Percentiles rank a stretch among this genome's conserved stretches.
Evolutionary conservation across 1,284 basidiomycete genomes (phyloP).

Genomic region (Xerocomus amazonicus): DNA sequence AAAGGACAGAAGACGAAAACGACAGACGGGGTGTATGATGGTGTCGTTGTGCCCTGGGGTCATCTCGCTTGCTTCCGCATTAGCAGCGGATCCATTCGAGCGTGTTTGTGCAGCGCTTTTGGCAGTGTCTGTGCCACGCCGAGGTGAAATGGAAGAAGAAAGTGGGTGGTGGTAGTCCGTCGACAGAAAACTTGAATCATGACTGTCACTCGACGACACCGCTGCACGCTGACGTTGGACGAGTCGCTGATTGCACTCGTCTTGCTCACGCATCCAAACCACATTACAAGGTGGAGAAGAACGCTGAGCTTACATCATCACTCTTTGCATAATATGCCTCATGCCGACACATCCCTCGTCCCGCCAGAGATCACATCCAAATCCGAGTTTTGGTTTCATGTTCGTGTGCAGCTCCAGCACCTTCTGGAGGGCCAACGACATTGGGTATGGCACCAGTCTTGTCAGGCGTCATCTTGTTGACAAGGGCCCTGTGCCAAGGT

Average conservation of each 20-base stretch:
- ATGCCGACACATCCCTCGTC: slow-evolving; percentile 77
- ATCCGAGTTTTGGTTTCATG: slow-evolving; percentile 73
- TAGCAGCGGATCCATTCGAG: not conserved
- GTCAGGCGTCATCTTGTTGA: slow-evolving; percentile 1
- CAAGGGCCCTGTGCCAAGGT: slow-evolving; percentile 44
- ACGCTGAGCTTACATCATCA: slow-evolving; percentile 19
- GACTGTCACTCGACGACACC: not conserved
- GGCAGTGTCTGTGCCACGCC: too few species aligned
- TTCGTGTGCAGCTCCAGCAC: slow-evolving; percentile 57
- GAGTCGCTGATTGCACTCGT: slow-evolving; percentile 22
- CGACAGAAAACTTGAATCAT: not conserved
- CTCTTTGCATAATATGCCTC: slow-evolving; percentile 54
- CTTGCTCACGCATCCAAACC: slow-evolving; percentile 22
- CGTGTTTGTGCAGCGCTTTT: not conserved
- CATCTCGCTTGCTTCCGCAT: not conserved
- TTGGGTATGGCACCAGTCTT: slow-evolving; percentile 57
- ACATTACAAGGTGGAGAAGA: not conserved
- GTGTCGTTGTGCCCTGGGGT: not conserved
- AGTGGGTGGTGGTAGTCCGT: not conserved
- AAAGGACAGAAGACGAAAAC: not conserved
- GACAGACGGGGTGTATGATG: slow-evolving; percentile 23
- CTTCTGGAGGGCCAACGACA: slow-evolving; percentile 67
- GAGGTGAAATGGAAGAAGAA: not conserved
- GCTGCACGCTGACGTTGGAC: slow-evolving; percentile 13
- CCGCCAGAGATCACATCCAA: slow-evolving; percentile 67